A percentile compares a stretch with the other conserved stretches of the same genome.
Conservation (phyloP, 352 stramenopile genomes). For the Pythium grandisporangium region DNA sequence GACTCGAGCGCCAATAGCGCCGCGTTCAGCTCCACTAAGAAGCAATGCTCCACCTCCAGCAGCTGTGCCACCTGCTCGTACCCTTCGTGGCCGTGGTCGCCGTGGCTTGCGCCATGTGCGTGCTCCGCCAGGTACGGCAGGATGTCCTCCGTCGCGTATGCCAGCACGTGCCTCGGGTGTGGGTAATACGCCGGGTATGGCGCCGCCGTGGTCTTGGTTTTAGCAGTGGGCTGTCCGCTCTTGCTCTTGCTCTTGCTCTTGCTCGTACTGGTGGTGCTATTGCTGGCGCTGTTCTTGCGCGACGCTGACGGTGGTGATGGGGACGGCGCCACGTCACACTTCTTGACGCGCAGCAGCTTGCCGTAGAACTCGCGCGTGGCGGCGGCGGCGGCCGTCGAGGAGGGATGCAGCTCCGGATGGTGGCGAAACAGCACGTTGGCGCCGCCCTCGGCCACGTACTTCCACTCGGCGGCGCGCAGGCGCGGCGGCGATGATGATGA, state of each 20-base stretch:
- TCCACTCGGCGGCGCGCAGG: conserved; percentile 41
- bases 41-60: conserved; percentile 44
- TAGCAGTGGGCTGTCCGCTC: conserved; percentile 1
- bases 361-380: conserved; percentile 33
- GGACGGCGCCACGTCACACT: conserved; percentile 39
- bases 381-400: conserved; percentile 5
- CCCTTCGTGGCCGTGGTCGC: not conserved
- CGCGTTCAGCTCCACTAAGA: conserved; percentile 56
- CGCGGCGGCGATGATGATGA: not conserved
- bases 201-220: conserved; percentile 11
- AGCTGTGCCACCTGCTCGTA: conserved; percentile 59
- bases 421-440: conserved; percentile 83
- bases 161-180: conserved; percentile 49
- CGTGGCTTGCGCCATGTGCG: not conserved
- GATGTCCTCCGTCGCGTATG: conserved; percentile 70
- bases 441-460: conserved; percentile 80
- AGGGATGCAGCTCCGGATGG: conserved; percentile 26
- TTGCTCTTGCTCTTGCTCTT: conserved; percentile 9
- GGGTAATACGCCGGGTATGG: conserved; percentile 55
- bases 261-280: not conserved
- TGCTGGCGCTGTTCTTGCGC: conserved; percentile 16
- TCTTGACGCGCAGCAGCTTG: conserved; percentile 79
- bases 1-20: conserved; percentile 43
- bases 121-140: conserved; percentile 41
- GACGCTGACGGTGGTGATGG: too few species aligned